phyloP scores from a whole-genome alignment of 225 moss, liverwort and hornwort genomes.

The Bryoerythrophyllum caledonicum region DNA sequence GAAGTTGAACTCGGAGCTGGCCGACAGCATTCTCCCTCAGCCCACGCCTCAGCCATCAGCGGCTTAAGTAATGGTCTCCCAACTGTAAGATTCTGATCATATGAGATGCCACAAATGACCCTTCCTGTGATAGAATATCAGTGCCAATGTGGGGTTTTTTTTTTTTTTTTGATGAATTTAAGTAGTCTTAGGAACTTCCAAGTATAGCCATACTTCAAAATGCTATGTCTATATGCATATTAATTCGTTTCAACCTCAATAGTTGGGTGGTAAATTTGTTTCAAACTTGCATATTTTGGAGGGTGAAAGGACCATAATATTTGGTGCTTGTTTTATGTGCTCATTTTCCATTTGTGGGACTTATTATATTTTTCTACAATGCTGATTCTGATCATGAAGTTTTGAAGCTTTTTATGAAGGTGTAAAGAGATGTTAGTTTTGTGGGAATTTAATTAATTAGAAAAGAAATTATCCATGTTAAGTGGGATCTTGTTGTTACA shows the following conservation, averaged over 20 bases:
- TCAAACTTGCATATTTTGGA: not conserved
- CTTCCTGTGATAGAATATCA: not conserved
- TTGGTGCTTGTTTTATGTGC: not conserved
- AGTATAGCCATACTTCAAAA: not conserved
- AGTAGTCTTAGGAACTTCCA: not conserved
- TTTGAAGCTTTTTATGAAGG: too few relatives aligned
- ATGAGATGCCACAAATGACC: conserved; percentile 16
- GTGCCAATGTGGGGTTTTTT: not conserved
- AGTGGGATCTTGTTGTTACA: too few relatives aligned
- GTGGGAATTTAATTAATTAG: too few relatives aligned
- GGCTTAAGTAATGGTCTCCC: conserved; percentile 29
- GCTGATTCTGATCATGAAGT: too few relatives aligned
- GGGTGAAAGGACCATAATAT: not conserved
- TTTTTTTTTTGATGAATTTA: not conserved
- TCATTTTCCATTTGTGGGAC: too few relatives aligned
- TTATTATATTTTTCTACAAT: too few relatives aligned
- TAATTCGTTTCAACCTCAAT: conserved; percentile 12
- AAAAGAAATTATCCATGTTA: too few relatives aligned
- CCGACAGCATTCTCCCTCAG: conserved; percentile 85
- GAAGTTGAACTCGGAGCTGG: conserved; percentile 86
- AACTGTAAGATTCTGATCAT: not conserved
- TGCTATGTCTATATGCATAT: conserved; percentile 11
- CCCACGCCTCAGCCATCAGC: conserved; percentile 67
- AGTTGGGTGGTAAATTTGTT: not conserved
- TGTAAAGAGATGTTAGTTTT: too few relatives aligned